Conservation (phyloP, 2,329 filamentous ascomycete species). For the Escovopsis weberi region DNA sequence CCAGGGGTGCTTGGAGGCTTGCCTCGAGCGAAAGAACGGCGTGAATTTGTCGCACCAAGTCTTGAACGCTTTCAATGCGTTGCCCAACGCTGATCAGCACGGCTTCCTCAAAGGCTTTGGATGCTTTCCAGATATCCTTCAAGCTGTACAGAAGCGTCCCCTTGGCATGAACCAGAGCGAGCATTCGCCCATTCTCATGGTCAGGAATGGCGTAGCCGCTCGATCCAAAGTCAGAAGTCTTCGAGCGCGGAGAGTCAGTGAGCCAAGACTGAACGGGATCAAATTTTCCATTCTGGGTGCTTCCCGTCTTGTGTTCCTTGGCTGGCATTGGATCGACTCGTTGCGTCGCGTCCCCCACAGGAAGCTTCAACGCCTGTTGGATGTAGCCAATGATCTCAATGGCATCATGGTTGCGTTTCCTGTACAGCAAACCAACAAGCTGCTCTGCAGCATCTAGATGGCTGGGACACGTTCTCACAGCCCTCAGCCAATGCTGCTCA, state of each 20-base stretch:
- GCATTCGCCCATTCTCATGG: constrained; percentile 78
- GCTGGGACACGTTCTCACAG: constrained; percentile 69
- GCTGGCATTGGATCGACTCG: not conserved
- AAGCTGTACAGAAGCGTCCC: constrained; percentile 95
- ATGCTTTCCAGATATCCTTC: constrained; percentile 67
- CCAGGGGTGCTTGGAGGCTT: constrained; percentile 4
- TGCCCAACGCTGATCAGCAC: constrained; percentile 76
- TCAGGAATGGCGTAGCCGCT: constrained; percentile 69
- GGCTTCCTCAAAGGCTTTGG: constrained; percentile 85
- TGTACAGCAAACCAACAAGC: constrained; percentile 76
- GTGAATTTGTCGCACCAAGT: constrained; percentile 67
- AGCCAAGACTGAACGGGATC: too few relatives aligned
- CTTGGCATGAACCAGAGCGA: constrained; percentile 91
- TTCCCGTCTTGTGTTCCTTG: not conserved
- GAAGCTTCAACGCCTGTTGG: constrained; percentile 52
- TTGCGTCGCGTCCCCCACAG: not conserved
- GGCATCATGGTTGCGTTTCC: constrained; percentile 69
- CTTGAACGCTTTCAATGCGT: constrained; percentile 53
- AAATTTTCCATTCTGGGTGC: not conserved
- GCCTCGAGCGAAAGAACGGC: constrained; percentile 40
- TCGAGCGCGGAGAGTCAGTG: not conserved
- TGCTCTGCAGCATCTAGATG: constrained; percentile 95
- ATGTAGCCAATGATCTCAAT: constrained; percentile 78
- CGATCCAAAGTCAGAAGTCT: constrained; percentile 16
- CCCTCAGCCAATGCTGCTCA: constrained; percentile 69